phyloP scores from a whole-genome alignment of 1,284 basidiomycete species.

The Pascua sp. region DNA sequence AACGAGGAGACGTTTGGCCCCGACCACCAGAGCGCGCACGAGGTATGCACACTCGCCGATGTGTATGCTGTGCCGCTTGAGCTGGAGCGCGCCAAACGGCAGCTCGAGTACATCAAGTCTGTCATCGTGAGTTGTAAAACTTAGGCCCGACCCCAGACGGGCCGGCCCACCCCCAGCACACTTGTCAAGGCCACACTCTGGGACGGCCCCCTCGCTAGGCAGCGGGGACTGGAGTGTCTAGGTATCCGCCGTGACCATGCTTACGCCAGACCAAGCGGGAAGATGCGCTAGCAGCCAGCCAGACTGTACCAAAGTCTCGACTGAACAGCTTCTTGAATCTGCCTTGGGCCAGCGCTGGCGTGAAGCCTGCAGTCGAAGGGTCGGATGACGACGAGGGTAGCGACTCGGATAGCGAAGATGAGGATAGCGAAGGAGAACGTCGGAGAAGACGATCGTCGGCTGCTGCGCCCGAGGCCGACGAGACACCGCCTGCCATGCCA shows the following conservation, averaged over 20 bases:
- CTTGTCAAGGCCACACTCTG: no score
- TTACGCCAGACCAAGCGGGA: constrained; percentile 19
- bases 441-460: constrained; percentile 11
- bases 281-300: constrained; percentile 7
- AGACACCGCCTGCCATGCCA: constrained; percentile 19
- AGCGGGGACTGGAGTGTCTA: no score
- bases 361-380: neutral
- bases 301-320: constrained; percentile 13
- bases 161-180: no score
- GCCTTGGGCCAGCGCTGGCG: constrained; percentile 6
- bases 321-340: constrained; percentile 9
- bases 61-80: constrained; percentile 41
- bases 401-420: constrained; percentile 11
- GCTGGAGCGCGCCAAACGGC: constrained; percentile 22
- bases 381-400: constrained; percentile 10
- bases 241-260: neutral
- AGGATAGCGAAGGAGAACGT: constrained; percentile 5
- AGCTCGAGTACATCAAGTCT: constrained; percentile 19
- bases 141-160: neutral
- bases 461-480: constrained; percentile 36
- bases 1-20: constrained; percentile 20
- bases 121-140: constrained; percentile 21
- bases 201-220: no score
- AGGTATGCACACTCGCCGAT: constrained; percentile 32
- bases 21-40: constrained; percentile 17